These are phyloP conservation scores for Sextonia rubra DNA, from an alignment of 164 flowering plant genomes.

Conservation along the genomic window DNA sequence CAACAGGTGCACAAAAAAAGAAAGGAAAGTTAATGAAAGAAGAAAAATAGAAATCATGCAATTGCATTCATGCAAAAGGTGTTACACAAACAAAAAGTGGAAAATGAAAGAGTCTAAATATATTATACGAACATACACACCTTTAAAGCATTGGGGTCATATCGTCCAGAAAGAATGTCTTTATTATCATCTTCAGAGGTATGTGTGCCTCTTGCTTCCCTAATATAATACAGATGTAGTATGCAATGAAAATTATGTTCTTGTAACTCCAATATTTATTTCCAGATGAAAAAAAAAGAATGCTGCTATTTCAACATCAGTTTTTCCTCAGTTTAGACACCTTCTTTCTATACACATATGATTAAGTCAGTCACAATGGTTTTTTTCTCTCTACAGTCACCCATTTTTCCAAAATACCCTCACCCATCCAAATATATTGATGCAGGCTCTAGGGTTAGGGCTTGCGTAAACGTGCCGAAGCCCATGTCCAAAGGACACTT, in stretches of 20 bases:
- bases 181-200: conserved; percentile 33
- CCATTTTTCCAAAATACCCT: too few species aligned
- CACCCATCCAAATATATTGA: too few species aligned
- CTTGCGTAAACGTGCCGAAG: too few species aligned
- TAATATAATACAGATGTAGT: conserved; percentile 17
- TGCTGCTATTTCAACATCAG: too few species aligned
- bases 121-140: conserved; percentile 26
- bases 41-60: background rate
- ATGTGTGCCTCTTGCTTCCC: conserved; percentile 43
- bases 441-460: too few species aligned
- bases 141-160: conserved; percentile 77
- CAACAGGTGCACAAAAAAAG: conserved; percentile 2
- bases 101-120: background rate
- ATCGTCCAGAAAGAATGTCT: conserved; percentile 67
- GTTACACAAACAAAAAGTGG: background rate
- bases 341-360: too few species aligned
- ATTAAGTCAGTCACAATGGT: too few species aligned
- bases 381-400: too few species aligned
- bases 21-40: background rate
- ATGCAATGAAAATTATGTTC: background rate
- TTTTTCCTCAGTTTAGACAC: too few species aligned
- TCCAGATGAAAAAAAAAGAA: background rate
- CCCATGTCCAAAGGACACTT: too few species aligned
- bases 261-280: background rate
- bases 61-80: background rate